Conservation (phyloP, 2,329 filamentous ascomycete genomes). For the Aureobasidium lini region DNA sequence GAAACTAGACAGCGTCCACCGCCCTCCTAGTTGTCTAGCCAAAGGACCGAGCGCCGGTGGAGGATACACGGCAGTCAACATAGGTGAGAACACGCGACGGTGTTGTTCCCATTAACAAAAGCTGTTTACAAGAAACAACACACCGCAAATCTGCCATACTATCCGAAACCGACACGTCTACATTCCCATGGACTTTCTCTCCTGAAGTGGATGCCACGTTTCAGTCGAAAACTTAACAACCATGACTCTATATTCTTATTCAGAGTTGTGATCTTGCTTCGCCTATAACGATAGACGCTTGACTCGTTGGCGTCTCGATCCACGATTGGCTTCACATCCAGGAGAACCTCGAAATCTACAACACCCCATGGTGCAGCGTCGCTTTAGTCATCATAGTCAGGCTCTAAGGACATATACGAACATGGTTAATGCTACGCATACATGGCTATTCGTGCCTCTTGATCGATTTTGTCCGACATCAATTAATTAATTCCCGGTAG, state of each 20-base stretch:
- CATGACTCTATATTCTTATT: neutral
- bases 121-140: slow-evolving; percentile 1
- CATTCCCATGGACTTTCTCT: neutral
- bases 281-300: neutral
- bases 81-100: neutral
- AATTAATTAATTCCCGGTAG: too few species aligned
- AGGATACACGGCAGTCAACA: neutral
- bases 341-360: neutral
- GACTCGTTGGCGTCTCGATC: neutral
- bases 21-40: slow-evolving; percentile 4
- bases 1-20: slow-evolving; percentile 3
- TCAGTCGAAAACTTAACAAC: neutral
- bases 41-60: neutral
- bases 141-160: neutral
- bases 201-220: neutral
- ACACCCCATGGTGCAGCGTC: too few species aligned
- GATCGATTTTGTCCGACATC: too few species aligned
- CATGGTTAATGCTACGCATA: too few species aligned
- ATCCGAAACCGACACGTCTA: neutral
- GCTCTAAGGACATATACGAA: too few species aligned
- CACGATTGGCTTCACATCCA: neutral
- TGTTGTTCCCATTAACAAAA: neutral
- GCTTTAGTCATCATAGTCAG: too few species aligned
- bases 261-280: neutral
- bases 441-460: too few species aligned